Percentiles rank a stretch among this genome's conserved stretches.
These are phyloP conservation scores for Tubosaeta sp. DNA, from an alignment of 768 basidiomycete species.

Conservation along the genomic window DNA sequence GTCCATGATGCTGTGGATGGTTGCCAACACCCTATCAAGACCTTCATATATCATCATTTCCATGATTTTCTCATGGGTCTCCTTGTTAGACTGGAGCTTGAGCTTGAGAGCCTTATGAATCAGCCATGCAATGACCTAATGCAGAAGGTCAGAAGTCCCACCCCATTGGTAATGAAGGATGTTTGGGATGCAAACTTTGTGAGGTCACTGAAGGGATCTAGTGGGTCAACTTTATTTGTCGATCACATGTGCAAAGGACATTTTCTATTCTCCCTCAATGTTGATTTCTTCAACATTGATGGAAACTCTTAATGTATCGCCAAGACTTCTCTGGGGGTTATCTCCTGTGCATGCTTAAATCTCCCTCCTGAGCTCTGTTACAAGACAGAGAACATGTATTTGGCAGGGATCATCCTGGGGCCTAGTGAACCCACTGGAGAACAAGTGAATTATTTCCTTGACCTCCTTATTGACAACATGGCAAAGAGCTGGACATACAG, in stretches of 20 bases:
- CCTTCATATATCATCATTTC: conserved; percentile 4
- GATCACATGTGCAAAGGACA: conserved; percentile 8
- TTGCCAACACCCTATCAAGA: neutral
- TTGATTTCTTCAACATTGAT: conserved; percentile 36
- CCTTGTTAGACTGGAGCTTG: neutral
- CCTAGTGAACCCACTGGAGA: conserved; percentile 25
- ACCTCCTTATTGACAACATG: conserved; percentile 29
- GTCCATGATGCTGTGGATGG: neutral
- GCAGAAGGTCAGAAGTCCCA: neutral
- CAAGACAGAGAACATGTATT: no score
- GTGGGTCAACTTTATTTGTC: conserved; percentile 14
- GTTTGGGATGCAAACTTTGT: conserved; percentile 4
- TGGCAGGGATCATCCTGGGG: conserved; percentile 31
- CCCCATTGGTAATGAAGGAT: neutral
- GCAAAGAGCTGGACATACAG: neutral
- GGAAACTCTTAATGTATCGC: conserved; percentile 22
- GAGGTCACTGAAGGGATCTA: conserved; percentile 5
- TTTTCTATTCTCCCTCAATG: conserved; percentile 25
- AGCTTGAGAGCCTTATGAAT: conserved; percentile 8
- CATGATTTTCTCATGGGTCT: neutral
- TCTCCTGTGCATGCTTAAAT: conserved; percentile 32
- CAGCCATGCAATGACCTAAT: conserved; percentile 2
- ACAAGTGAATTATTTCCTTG: conserved; percentile 29
- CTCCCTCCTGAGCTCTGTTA: conserved; percentile 30
- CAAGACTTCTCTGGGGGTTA: conserved; percentile 29